Evolutionary conservation across 2,329 filamentous ascomycete species (phyloP).

Genomic region (Sphaerulina musiva): DNA sequence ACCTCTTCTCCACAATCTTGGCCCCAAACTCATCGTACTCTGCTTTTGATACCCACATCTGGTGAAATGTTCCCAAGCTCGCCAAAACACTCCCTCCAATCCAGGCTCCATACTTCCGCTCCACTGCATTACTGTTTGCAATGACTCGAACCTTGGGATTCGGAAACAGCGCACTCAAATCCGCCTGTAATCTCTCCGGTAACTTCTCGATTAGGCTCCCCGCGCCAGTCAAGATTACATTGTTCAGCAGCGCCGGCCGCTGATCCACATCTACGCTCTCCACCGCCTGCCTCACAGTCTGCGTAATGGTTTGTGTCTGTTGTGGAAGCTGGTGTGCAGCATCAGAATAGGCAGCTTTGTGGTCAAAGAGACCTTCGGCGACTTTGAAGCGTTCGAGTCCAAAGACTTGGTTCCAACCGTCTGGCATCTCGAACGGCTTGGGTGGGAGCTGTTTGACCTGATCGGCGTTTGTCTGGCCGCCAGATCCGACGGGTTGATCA

Average conservation of each 20-base stretch:
- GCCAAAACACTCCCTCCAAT: constrained; percentile 94
- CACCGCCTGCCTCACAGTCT: constrained; percentile 71
- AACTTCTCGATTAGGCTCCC: constrained; percentile 84
- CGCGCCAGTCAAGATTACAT: constrained; percentile 88
- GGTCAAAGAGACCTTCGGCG: constrained; percentile 86
- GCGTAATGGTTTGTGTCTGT: constrained; percentile 67
- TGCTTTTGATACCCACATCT: constrained; percentile 97
- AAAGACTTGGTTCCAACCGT: constrained; percentile 94
- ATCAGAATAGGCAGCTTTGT: constrained; percentile 60
- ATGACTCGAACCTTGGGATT: constrained; percentile 82
- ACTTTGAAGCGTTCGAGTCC: constrained; percentile 78
- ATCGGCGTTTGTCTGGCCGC: constrained; percentile 61
- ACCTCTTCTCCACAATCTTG: constrained; percentile 89
- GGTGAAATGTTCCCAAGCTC: constrained; percentile 94
- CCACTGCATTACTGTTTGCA: constrained; percentile 75
- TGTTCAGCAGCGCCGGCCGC: constrained; percentile 71
- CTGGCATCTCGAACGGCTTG: constrained; percentile 91
- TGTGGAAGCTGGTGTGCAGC: constrained; percentile 50
- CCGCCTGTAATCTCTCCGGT: constrained; percentile 79
- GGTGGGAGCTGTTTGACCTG: constrained; percentile 65
- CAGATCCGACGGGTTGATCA: constrained; percentile 41
- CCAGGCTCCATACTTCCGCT: constrained; percentile 89
- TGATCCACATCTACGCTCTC: constrained; percentile 82
- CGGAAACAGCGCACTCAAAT: constrained; percentile 75
- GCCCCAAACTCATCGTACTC: constrained; percentile 95